phyloP scores from a whole-genome alignment of 31 red algal genomes.

The Odonthalia washingtoniensis region DNA sequence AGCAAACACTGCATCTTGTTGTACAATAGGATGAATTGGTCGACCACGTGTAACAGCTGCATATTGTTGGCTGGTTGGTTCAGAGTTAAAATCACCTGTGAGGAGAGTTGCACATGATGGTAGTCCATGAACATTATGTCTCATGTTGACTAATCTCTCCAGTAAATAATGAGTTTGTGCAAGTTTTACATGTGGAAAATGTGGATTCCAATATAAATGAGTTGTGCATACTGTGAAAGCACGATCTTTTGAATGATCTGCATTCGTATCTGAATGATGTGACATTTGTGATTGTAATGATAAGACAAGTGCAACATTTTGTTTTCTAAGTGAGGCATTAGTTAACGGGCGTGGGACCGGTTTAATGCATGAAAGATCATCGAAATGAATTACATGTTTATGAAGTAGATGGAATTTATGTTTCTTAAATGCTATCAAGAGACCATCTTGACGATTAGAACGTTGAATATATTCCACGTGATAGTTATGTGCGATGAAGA shows the following conservation, averaged over 20 bases:
- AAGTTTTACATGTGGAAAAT: conserved; percentile 51
- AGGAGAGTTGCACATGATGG: conserved; percentile 52
- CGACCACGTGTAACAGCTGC: conserved; percentile 6
- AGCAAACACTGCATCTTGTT: too few relatives aligned
- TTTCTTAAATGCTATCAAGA: conserved; percentile 52
- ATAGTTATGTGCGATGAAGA: conserved; percentile 33
- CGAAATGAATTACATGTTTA: conserved; percentile 50
- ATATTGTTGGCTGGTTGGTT: conserved; percentile 36
- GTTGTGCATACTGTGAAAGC: conserved; percentile 46
- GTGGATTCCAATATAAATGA: conserved; percentile 67
- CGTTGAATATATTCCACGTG: conserved; percentile 40
- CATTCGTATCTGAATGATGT: conserved; percentile 1
- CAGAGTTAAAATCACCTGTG: conserved; percentile 56
- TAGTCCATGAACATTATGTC: conserved; percentile 3
- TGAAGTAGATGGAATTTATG: conserved; percentile 41
- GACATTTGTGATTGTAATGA: neutral
- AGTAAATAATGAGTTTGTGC: conserved; percentile 55
- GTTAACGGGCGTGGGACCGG: neutral
- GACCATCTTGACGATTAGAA: conserved; percentile 49
- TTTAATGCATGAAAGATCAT: conserved; percentile 49
- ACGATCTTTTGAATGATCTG: neutral
- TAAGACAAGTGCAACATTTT: conserved; percentile 58
- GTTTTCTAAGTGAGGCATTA: conserved; percentile 8
- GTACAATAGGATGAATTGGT: neutral
- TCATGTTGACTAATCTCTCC: conserved; percentile 29